Percentiles rank a stretch among this genome's conserved stretches.
Conservation (phyloP, 257 asterid genomes). For the Ilex asprella region DNA sequence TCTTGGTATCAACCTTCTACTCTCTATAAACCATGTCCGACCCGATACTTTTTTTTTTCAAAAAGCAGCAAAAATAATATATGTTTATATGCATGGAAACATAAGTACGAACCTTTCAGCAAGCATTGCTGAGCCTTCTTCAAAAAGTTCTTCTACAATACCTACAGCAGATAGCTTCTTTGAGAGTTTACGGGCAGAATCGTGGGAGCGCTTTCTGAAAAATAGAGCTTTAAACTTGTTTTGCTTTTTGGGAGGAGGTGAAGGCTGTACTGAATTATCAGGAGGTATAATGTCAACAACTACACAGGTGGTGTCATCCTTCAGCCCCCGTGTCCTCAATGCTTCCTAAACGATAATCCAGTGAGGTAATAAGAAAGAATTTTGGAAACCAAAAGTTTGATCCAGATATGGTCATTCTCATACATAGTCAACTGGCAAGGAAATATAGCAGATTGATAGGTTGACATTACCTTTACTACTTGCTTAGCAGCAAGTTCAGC, state of each 20-base stretch:
- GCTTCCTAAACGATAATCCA: conserved; percentile 47
- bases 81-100: not conserved
- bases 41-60: too few species aligned
- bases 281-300: conserved; percentile 77
- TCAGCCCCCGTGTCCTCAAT: conserved; percentile 61
- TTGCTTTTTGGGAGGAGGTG: conserved; percentile 35
- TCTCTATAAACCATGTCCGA: too few species aligned
- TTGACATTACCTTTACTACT: conserved; percentile 57
- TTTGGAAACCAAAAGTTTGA: too few species aligned
- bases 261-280: conserved; percentile 24
- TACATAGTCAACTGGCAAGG: not conserved
- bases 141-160: conserved; percentile 69
- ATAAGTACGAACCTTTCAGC: conserved; percentile 43
- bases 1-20: too few species aligned
- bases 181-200: conserved; percentile 27
- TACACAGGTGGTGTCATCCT: conserved; percentile 81
- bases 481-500: conserved; percentile 72
- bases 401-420: too few species aligned
- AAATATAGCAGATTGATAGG: not conserved
- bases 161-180: conserved; percentile 54
- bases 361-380: conserved; percentile 13
- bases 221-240: conserved; percentile 44
- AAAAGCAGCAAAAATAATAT: too few species aligned
- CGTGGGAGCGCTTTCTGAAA: conserved; percentile 26
- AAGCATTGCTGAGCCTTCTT: conserved; percentile 84